Conservation (phyloP, 2,329 filamentous ascomycete species). For the Cladosporium cucumerinum region DNA sequence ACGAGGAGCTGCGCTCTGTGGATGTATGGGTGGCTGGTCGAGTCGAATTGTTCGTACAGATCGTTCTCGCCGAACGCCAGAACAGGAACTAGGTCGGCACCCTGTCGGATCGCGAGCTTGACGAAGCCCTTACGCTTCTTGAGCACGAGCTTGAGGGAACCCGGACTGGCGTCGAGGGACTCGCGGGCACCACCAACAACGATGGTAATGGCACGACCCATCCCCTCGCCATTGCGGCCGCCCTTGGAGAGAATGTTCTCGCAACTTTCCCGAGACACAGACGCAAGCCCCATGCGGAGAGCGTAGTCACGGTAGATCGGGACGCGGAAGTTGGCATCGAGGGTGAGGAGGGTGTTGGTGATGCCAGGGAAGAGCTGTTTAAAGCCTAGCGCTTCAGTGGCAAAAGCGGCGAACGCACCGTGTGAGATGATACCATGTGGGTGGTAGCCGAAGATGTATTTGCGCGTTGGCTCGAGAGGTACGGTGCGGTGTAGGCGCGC, state of each 20-base stretch:
- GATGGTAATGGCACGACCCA: constrained; percentile 94
- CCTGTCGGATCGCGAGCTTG: constrained; percentile 85
- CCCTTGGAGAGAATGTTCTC: constrained; percentile 81
- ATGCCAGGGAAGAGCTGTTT: constrained; percentile 86
- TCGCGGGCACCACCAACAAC: constrained; percentile 91
- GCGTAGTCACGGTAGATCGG: constrained; percentile 93
- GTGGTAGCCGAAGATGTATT: constrained; percentile 97
- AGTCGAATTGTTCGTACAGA: constrained; percentile 84
- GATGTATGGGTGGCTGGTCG: constrained; percentile 71
- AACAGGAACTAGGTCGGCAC: constrained; percentile 91
- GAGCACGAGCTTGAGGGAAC: constrained; percentile 72
- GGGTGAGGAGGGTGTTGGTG: constrained; percentile 85
- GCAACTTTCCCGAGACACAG: constrained; percentile 87
- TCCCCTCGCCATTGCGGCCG: constrained; percentile 72
- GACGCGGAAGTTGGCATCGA: constrained; percentile 94
- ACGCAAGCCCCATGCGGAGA: constrained; percentile 80
- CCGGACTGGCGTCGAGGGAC: constrained; percentile 81
- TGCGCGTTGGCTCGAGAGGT: constrained; percentile 72
- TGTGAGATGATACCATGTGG: constrained; percentile 97
- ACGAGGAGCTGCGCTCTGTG: constrained; percentile 78
- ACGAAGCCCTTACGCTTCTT: constrained; percentile 86
- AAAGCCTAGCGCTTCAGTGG: constrained; percentile 85
- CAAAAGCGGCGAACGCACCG: constrained; percentile 90
- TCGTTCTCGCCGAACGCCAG: constrained; percentile 95
- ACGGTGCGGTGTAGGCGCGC: constrained; percentile 81